Base-by-base conservation (phyloP, 2,329 filamentous ascomycete species). In the Fusarium transvaalense region DNA sequence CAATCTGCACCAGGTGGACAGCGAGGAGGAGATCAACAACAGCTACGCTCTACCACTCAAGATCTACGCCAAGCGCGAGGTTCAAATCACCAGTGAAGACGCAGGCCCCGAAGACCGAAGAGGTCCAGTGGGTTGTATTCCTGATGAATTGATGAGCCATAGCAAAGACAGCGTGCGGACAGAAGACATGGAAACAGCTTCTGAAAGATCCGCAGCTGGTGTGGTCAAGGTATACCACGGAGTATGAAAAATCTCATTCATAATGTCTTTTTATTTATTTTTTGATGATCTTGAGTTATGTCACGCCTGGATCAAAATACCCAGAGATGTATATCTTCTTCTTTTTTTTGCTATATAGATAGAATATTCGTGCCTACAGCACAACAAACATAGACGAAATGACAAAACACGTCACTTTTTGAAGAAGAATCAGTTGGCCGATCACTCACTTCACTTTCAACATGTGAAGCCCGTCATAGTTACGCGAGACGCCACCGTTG, bases 11-110 rank as follows among this genome's bases (percentile, higher is more conserved):
- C 66, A 65, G 5, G 72, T 78, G 4, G 75, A 77, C 34, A 82
- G 80, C 68, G 78, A 80, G 60, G 80, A 81, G 62, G 72, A 77
- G 34, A 78, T 81, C 65, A 79, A 78, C 61, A 56, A 67, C 29
- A 71, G 67, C 3, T 76, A 73, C 52, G 67, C 68, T 6, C 67
- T 79, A 37, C 78, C 78, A n/a, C 69, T 81, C 13, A 76, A 76
- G 71, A 80, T 80, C 35, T 80, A 79, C 58, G 76, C 75, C 43
- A 75, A 76, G 35, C 76, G 76, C 62, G 78, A 80, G 47, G 69
- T 80, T 10, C 71, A 75, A 43, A 68, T 80, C 13, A 71, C 60
- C 25, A 64, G 57, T 15, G 72, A 74, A 47, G 71, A 72, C 4
- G 72, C 72, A n/a, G 61, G 61, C 1, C 65, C 66, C 5, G 66